Percentiles rank a stretch among this genome's conserved stretches.
Conservation (phyloP, 2,329 filamentous ascomycete species). For the Microascus cirrosus region DNA sequence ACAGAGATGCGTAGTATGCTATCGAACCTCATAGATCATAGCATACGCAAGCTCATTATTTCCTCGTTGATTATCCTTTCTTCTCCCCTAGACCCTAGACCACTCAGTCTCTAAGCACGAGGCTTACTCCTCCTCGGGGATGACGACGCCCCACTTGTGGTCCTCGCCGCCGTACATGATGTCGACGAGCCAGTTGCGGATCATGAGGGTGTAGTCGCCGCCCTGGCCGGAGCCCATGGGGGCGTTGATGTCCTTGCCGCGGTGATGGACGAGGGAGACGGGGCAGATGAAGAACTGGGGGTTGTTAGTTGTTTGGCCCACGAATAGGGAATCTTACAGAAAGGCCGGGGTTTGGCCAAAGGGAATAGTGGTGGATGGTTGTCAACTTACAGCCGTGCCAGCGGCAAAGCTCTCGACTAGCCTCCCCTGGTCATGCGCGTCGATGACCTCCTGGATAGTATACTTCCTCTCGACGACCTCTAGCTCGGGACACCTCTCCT, state of each 20-base stretch:
- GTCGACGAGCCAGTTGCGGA: constrained; percentile 58
- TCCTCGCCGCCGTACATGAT: constrained; percentile 65
- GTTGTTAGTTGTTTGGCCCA: constrained; percentile 5
- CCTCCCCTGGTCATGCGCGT: constrained; percentile 63
- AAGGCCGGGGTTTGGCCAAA: not conserved
- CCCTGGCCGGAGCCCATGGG: constrained; percentile 43
- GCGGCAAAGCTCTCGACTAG: constrained; percentile 77
- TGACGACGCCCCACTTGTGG: constrained; percentile 59
- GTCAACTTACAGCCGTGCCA: constrained; percentile 64
- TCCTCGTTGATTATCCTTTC: constrained; percentile 3
- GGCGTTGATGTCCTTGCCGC: constrained; percentile 50
- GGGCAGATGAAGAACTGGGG: constrained; percentile 58
- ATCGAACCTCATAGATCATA: too few species aligned
- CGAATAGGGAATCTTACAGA: not conserved
- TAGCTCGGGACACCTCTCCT: constrained; percentile 47
- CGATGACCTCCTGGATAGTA: constrained; percentile 65
- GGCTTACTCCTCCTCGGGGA: constrained; percentile 35
- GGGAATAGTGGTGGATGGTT: not conserved
- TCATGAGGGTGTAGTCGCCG: constrained; percentile 43
- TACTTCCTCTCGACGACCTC: constrained; percentile 76
- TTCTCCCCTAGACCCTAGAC: not conserved
- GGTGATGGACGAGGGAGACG: constrained; percentile 57
- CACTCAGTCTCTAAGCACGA: not conserved
- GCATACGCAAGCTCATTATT: not conserved
- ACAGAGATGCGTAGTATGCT: too few species aligned